Base-by-base conservation (phyloP, 2,329 filamentous ascomycete species). In the Trichoderma brevicompactum region DNA sequence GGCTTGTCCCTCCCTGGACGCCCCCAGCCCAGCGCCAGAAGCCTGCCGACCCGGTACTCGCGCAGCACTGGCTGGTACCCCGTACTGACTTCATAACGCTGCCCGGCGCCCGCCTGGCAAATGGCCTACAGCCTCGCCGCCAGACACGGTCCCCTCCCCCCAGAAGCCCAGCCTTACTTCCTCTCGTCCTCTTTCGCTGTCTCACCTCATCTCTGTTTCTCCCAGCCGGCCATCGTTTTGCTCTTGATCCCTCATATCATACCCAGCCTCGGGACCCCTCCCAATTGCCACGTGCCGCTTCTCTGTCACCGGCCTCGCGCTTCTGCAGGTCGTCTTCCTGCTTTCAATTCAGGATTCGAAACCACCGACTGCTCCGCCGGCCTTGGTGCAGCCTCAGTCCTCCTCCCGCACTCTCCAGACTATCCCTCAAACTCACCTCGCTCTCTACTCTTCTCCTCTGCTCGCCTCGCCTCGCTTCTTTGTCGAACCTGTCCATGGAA, bases 401-500 rank as follows among this genome's bases (percentile, higher is more conserved):
- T 7, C 5, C 48, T 17, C 40, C 46, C 34, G 36, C 36, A 32
- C 17, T 40, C 56, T 59, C 17, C 17, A 28, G 9, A 28, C 52
- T 28, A 23, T 17, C 44, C 41, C 40, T 10, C 40, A 36, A 7
- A n/a, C n/a, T n/a, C n/a, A n/a, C n/a, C 40, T 58, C 23, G 4
- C 40, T 62, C 32, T 56, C 48, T 19, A 41, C 10, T 41, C 43
- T 13, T 56, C 28, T 34, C 40, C 41, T n/a, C 44, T n/a, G 13
- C 34, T 53, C 52, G 15, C 38, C 23, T 41, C 7, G 8, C 28
- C 23, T 48, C 34, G 13, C 36, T 40, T 34, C 28, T 19, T 40
- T 38, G n/a, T 36, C 8, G 34, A 55, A 38, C 38, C 46, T 15
- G 65, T 72, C 73, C 70, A 80, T 80, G 79, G 79, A 80, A 73